phyloP scores from a whole-genome alignment of 2,329 filamentous ascomycete species.

The Biscogniauxia marginata region DNA sequence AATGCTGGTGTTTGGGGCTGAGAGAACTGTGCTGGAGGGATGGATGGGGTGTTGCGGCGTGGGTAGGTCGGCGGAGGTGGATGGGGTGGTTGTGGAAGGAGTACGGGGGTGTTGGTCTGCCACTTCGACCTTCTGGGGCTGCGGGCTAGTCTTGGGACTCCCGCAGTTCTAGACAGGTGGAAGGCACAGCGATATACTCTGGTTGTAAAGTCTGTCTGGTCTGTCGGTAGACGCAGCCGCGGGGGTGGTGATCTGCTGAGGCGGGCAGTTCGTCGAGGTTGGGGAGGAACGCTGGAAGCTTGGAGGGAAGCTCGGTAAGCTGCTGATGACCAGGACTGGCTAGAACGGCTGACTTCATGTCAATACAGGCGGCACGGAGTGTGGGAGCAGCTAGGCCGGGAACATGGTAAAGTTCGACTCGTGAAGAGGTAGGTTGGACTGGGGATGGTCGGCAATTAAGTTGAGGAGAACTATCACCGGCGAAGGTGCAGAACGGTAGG shows the following conservation, averaged over 20 bases:
- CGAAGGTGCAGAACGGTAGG: too few species aligned
- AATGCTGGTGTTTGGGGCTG: slow-evolving; percentile 36
- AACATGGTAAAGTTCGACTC: background rate
- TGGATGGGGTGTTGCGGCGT: slow-evolving; percentile 52
- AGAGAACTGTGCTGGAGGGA: slow-evolving; percentile 47
- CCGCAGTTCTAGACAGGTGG: slow-evolving; percentile 33
- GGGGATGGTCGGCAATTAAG: background rate
- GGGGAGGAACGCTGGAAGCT: slow-evolving; percentile 18
- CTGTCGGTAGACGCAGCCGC: background rate
- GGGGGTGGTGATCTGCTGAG: background rate
- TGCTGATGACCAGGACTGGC: slow-evolving; percentile 14
- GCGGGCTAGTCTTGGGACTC: slow-evolving; percentile 40
- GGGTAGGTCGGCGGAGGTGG: slow-evolving; percentile 66
- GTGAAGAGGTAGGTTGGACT: background rate
- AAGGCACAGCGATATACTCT: slow-evolving; percentile 1
- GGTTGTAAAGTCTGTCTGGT: background rate
- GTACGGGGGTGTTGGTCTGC: slow-evolving; percentile 63
- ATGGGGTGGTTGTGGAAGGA: slow-evolving; percentile 51
- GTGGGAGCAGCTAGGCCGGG: background rate
- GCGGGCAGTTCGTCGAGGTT: slow-evolving; percentile 8
- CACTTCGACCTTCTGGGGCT: slow-evolving; percentile 60
- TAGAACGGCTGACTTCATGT: slow-evolving; percentile 28
- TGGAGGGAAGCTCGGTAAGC: slow-evolving; percentile 19
- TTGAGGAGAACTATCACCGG: too few species aligned
- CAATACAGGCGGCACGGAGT: slow-evolving; percentile 3